These are phyloP conservation scores for Penicillium mononematosum DNA, from an alignment of 495 filamentous ascomycete species.

Conservation along the genomic window DNA sequence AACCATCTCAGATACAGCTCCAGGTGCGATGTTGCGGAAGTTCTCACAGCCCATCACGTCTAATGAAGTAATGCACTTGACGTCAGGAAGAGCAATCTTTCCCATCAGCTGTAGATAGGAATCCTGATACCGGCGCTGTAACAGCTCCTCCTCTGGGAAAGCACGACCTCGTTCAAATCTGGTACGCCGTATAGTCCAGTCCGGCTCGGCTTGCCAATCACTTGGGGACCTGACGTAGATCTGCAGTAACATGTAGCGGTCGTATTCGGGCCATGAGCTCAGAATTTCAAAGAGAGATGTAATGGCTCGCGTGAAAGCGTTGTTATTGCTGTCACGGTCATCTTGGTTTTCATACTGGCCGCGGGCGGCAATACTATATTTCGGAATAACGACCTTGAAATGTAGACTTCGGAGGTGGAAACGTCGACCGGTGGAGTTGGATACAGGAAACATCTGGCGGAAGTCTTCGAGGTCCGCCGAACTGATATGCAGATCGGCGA, in stretches of 20 bases:
- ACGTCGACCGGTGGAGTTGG: neutral
- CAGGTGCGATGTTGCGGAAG: neutral
- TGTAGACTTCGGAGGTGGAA: neutral
- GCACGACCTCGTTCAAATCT: neutral
- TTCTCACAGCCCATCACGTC: neutral
- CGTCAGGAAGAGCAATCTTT: neutral
- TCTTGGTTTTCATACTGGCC: neutral
- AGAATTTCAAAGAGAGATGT: neutral
- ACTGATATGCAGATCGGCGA: neutral
- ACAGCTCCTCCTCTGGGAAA: conserved; percentile 2
- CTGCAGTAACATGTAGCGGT: neutral
- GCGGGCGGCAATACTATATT: neutral
- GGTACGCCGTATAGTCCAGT: neutral
- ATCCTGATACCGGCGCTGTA: neutral
- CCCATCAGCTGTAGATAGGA: neutral
- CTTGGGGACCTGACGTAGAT: conserved; percentile 1
- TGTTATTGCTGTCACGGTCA: neutral
- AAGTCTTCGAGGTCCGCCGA: neutral
- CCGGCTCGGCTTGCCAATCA: neutral
- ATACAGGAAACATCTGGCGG: neutral
- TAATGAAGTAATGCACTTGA: neutral
- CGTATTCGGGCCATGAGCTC: neutral
- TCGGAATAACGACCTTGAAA: neutral
- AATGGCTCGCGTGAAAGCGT: neutral
- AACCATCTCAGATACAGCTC: neutral